Evolutionary conservation across 345 rosid genomes (phyloP), one percentile per base, ranked within the genome.

Genomic region (Citrus glauca): DNA sequence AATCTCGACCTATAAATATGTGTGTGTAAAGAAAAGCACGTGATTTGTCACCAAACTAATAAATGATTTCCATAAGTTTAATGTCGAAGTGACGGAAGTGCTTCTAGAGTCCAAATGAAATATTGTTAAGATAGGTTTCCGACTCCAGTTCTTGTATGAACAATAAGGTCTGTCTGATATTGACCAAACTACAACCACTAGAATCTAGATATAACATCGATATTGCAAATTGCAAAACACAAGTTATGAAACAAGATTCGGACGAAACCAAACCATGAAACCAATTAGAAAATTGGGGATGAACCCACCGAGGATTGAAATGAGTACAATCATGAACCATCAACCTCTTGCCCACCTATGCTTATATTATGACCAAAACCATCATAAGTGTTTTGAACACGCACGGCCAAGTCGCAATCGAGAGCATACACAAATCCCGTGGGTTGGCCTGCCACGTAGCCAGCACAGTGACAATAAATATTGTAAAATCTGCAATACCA

Each of bases 391-490:
- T 38, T 11, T 27, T 1, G 56, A 17, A 17, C 53, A 38, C 77
- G 38, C 68, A 38, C 56, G 16, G 56, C 24, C 38, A 38, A 61
- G 2, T 25, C 24, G 53, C n/a, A 73, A 24, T 35, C 68, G 27
- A 16, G 17, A 74, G 11, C 60, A 17, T n/a, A 63, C 69, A 28
- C 2, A 74, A 63, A 42, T 63, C 30, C 20, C 2, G 27, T 63
- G 9, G 13, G 22, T 19, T 62, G 69, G 70, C 60, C 69, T 42
- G 61, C 69, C 77, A 63, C 77, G 68, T 61, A 40, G 68, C 77
- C 17, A 40, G 6, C 76, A 73, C 28, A 16, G 74, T 30, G 42
- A 71, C 32, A 30, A 33, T 56, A n/a, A 55, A 55, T 4, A 19
- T 17, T 24, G 16, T 14, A 24, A 6, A 37, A 53, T 53, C 57